Conservation (phyloP, 495 filamentous ascomycete genomes). For the Aspergillus ostianus region DNA sequence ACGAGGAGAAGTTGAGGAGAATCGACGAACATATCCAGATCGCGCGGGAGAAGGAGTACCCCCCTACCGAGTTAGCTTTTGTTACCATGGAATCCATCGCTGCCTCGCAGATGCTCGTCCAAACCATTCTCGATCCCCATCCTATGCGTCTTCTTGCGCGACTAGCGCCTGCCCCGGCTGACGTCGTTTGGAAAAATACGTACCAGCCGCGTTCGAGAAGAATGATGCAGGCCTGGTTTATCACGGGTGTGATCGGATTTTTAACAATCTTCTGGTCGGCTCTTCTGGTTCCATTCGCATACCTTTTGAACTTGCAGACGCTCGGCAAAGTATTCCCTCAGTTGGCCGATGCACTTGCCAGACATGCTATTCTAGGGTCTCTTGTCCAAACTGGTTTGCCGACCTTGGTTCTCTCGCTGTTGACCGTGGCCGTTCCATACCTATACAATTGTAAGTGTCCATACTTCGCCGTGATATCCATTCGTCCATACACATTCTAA, state of each 20-base stretch:
- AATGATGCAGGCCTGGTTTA: conserved; percentile 72
- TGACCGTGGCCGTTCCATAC: conserved; percentile 89
- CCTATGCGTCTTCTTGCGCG: conserved; percentile 83
- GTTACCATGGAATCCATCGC: conserved; percentile 96
- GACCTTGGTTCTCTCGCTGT: conserved; percentile 75
- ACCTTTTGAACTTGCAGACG: conserved; percentile 70
- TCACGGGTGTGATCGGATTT: conserved; percentile 77
- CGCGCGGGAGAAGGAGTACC: conserved; percentile 73
- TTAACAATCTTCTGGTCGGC: conserved; percentile 88
- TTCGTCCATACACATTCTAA: not conserved
- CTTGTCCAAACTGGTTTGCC: conserved; percentile 86
- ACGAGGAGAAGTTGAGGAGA: conserved; percentile 77
- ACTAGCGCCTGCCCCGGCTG: conserved; percentile 79
- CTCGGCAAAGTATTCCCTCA: conserved; percentile 70
- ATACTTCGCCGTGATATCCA: not conserved
- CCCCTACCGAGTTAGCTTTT: conserved; percentile 80
- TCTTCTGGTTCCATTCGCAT: conserved; percentile 77
- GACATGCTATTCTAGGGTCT: conserved; percentile 65
- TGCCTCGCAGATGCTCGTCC: conserved; percentile 90
- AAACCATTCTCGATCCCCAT: conserved; percentile 85
- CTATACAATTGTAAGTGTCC: conserved; percentile 76
- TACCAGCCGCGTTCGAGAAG: conserved; percentile 76
- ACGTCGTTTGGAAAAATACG: conserved; percentile 91
- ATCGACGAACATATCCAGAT: conserved; percentile 73
- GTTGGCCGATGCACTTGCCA: conserved; percentile 64